A percentile compares a stretch with the other conserved stretches of the same genome.
Evolutionary conservation across 2,329 filamentous ascomycete genomes (phyloP).

Genomic region (Paraphaeosphaeria minitans): DNA sequence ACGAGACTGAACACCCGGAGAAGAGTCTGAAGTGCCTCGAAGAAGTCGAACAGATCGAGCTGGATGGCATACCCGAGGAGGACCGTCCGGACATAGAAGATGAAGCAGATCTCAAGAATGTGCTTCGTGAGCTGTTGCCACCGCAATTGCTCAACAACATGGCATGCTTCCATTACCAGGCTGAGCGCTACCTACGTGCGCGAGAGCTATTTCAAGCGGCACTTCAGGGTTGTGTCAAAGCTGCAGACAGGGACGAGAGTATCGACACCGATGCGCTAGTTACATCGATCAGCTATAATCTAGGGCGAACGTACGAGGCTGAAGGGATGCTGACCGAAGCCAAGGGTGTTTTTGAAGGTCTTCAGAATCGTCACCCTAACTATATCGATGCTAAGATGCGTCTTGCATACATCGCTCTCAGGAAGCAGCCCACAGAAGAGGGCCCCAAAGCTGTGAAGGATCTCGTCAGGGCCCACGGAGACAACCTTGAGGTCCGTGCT

Average conservation of each 20-base stretch:
- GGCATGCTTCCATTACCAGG: slow-evolving; percentile 91
- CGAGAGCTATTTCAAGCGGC: slow-evolving; percentile 92
- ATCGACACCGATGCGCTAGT: slow-evolving; percentile 89
- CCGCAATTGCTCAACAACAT: slow-evolving; percentile 97
- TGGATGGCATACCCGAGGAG: slow-evolving; percentile 75
- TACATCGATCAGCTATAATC: slow-evolving; percentile 95
- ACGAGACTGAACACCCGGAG: slow-evolving; percentile 83
- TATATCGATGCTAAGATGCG: slow-evolving; percentile 92
- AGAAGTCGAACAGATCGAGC: slow-evolving; percentile 88
- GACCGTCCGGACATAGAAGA: slow-evolving; percentile 62
- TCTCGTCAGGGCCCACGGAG: slow-evolving; percentile 81
- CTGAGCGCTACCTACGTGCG: slow-evolving; percentile 78
- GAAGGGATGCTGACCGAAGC: slow-evolving; percentile 81
- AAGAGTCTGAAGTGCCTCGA: slow-evolving; percentile 90
- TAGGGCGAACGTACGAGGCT: slow-evolving; percentile 90
- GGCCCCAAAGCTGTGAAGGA: slow-evolving; percentile 85
- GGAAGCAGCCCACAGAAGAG: slow-evolving; percentile 79
- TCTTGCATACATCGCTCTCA: slow-evolving; percentile 86
- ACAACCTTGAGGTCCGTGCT: slow-evolving; percentile 88
- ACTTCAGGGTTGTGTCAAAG: slow-evolving; percentile 82
- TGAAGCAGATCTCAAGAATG: slow-evolving; percentile 58
- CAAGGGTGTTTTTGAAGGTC: slow-evolving; percentile 82
- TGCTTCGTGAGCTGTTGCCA: slow-evolving; percentile 77
- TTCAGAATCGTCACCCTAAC: slow-evolving; percentile 83
- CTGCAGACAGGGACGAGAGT: slow-evolving; percentile 73